These are phyloP conservation scores for Russula sp. DNA, from an alignment of 768 basidiomycete genomes.

Conservation along the genomic window DNA sequence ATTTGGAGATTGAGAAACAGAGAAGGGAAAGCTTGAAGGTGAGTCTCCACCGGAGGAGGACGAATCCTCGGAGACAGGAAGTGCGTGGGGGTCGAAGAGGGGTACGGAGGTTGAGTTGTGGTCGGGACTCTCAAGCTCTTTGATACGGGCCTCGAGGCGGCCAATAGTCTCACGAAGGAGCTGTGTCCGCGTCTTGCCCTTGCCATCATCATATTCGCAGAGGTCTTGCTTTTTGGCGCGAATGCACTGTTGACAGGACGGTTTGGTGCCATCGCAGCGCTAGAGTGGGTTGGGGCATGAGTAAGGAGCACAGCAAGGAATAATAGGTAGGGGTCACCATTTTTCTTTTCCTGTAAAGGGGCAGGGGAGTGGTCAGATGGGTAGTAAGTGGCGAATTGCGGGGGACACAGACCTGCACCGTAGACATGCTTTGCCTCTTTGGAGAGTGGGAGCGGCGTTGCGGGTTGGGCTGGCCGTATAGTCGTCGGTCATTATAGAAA, in stretches of 20 bases:
- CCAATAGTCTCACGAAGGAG: constrained; percentile 69
- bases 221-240: constrained; percentile 68
- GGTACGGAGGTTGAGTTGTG: constrained; percentile 60
- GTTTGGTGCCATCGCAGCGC: constrained; percentile 74
- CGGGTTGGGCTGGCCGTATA: constrained; percentile 16
- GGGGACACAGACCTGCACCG: constrained; percentile 20
- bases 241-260: constrained; percentile 70
- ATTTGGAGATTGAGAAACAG: constrained; percentile 29
- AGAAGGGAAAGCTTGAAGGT: constrained; percentile 28
- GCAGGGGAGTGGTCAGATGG: constrained; percentile 1
- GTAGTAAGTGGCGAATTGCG: background rate
- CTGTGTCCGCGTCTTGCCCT: constrained; percentile 76
- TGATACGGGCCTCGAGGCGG: constrained; percentile 62
- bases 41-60: constrained; percentile 31
- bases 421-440: constrained; percentile 23
- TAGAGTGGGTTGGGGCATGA: constrained; percentile 24
- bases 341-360: constrained; percentile 20
- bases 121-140: constrained; percentile 70
- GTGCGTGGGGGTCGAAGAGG: constrained; percentile 59
- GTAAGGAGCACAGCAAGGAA: background rate
- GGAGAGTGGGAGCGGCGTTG: constrained; percentile 18
- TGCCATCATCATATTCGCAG: constrained; percentile 81
- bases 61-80: constrained; percentile 27
- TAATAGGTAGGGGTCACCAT: constrained; percentile 9
- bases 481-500: constrained; percentile 22